Base-by-base conservation (phyloP, 2,329 filamentous ascomycete species). In the Cladosporium colombiae region DNA sequence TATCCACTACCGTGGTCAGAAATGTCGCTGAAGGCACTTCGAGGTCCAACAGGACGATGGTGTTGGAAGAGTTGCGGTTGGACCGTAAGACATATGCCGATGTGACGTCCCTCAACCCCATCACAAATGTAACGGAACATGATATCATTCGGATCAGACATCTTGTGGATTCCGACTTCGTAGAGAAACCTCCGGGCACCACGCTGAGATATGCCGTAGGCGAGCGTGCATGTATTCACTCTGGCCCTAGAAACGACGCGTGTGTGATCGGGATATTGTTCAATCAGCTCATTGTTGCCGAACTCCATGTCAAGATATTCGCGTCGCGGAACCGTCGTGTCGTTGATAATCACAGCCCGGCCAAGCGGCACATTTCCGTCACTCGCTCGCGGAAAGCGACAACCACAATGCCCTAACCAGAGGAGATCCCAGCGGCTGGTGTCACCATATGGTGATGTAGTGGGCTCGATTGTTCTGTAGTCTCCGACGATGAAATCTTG, bases 41-140 rank as follows among this genome's bases (percentile, higher is more conserved):
- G 72, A 1, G 71, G 71, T 1, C 83, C 83, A 0, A 76, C 76
- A 0, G 78, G 70, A 2, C 79, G 75, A 67, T 83, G 80, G 18
- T 82, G 80, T n/a, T 81, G 77, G 69, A 85, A 82, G 3, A 85
- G 71, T 35, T 77, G 74, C 0, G 82, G 83, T 65, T 78, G 76
- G 1, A 78, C 74, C 0, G 78, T 76, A 67, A 84, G 53, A 72
- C 82, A 80, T 52, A 74, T 77, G 58, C 79, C 75, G 66, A 78
- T 62, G 49, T 62, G 57, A 18, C 74, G 69, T n/a, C 67, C 76
- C 37, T 74, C 62, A 23, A 68, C 63, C 31, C 73, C 70, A 58
- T 77, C 71, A 66, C 75, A 71, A 50, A 78, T 67, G 18, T 75
- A 67, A 18, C 70, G 62, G n/a, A 77, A 64, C 72, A 74, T 74